Evolutionary conservation across 495 filamentous ascomycete species (phyloP).

Genomic region (Hypomontagnella submonticulosa): DNA sequence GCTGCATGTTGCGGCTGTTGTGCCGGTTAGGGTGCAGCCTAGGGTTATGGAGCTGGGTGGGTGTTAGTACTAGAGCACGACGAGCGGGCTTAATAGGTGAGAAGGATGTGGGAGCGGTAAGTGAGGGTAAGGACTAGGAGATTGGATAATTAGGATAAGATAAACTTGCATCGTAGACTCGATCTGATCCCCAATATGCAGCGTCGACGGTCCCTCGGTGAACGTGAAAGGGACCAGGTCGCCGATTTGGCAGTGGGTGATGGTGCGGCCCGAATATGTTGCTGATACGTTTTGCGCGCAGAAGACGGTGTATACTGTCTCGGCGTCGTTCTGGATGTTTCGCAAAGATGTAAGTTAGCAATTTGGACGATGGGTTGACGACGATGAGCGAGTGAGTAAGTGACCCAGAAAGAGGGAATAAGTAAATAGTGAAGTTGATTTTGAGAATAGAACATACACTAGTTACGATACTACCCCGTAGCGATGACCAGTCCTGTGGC

Average conservation of each 20-base stretch:
- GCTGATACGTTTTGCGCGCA: conserved; percentile 46
- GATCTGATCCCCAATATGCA: conserved; percentile 44
- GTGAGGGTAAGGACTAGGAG: conserved; percentile 4
- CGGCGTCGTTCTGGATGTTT: conserved; percentile 40
- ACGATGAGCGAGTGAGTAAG: background rate
- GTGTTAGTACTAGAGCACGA: background rate
- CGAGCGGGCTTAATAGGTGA: background rate
- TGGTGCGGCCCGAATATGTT: too few species aligned
- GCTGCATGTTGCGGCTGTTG: conserved; percentile 53
- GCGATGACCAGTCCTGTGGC: conserved; percentile 43
- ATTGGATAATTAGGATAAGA: too few species aligned
- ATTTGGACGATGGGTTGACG: background rate
- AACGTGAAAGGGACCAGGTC: conserved; percentile 49
- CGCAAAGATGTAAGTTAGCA: background rate
- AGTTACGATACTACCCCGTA: conserved; percentile 53
- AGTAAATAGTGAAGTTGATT: background rate
- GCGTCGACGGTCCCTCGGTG: conserved; percentile 50
- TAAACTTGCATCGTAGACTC: conserved; percentile 46
- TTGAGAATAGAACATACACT: conserved; percentile 43
- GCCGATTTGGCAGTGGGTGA: conserved; percentile 14
- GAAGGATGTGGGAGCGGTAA: background rate
- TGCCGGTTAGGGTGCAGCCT: conserved; percentile 48
- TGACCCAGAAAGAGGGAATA: background rate
- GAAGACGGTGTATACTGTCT: conserved; percentile 55
- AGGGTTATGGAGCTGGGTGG: conserved; percentile 47